Percentiles rank a stretch among this genome's conserved stretches.
Evolutionary conservation across 2,329 filamentous ascomycete species (phyloP).

Genomic region (Aspergillus viridinutans): DNA sequence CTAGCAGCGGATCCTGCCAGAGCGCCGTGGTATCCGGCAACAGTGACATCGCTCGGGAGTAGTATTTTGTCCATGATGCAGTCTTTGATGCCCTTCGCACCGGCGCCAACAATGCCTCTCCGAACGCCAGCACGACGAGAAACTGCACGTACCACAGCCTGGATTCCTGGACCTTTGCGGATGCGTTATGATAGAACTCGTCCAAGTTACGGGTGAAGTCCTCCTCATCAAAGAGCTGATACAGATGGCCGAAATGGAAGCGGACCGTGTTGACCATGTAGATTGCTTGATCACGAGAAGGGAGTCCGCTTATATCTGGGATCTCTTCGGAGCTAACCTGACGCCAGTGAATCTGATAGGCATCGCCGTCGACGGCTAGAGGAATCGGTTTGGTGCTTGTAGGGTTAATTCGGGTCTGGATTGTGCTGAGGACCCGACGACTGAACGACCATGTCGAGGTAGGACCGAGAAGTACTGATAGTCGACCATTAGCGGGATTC

Average conservation of each 20-base stretch:
- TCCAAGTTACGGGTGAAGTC: conserved; percentile 42
- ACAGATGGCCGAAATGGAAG: conserved; percentile 52
- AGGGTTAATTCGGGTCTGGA: conserved; percentile 44
- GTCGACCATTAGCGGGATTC: background rate
- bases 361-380: conserved; percentile 44
- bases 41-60: conserved; percentile 40
- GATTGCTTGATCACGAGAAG: conserved; percentile 49
- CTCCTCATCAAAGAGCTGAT: conserved; percentile 52
- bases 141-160: conserved; percentile 50
- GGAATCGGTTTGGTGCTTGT: conserved; percentile 29
- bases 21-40: conserved; percentile 39
- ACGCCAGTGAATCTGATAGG: conserved; percentile 48
- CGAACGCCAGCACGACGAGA: conserved; percentile 49
- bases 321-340: conserved; percentile 31
- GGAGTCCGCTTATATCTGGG: conserved; percentile 36
- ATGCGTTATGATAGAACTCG: conserved; percentile 36
- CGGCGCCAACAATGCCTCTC: conserved; percentile 47
- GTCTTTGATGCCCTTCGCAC: conserved; percentile 33
- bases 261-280: conserved; percentile 54
- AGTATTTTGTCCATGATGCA: conserved; percentile 41
- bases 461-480: conserved; percentile 48
- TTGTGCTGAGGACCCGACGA: conserved; percentile 45
- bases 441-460: conserved; percentile 55
- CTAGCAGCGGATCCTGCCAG: conserved; percentile 39
- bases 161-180: conserved; percentile 20